Evolutionary conservation across 2,329 filamentous ascomycete genomes (phyloP), one percentile per base, ranked within the genome.

Genomic region (Penicillium sp.): DNA sequence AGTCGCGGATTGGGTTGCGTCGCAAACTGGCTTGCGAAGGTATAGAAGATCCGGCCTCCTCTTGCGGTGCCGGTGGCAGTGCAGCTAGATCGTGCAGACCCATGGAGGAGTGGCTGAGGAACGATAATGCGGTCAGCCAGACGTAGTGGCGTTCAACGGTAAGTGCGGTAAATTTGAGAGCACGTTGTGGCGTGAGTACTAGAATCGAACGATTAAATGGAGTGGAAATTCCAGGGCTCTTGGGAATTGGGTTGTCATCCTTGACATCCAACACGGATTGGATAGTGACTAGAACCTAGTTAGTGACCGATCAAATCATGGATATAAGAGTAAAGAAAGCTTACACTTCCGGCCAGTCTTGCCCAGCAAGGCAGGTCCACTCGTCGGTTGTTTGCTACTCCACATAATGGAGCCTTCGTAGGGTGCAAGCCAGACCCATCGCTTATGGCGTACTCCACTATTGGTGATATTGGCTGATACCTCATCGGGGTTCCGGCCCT

Each of bases 381-480:
- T 91, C 10, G 88, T 91, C 16, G 95, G 95, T 76, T 99, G 95
- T 80, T 96, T 97, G 81, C 90, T 96, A 75, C 93, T 97, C 95
- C 95, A 99, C 74, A 99, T 90, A 58, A 99, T 93, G 13, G 93
- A 89, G 61, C 93, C 84, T 76, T 99, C 95, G 70, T 99, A 98
- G 3, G 95, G 95, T 19, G 93, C 95, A 61, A 99, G 84, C 95
- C 95, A 99, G 2, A 99, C 95, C 95, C 95, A 99, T 73, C 95
- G 85, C 78, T 93, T 97, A 73, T 99, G 95, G 29, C 95, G 79
- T 5, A 83, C 89, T 63, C 86, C 86, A 65, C 83, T 86, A 62
- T 80, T 83, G 21, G 79, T 81, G 57, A 89, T 87, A 61, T 86
- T 87, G 74, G 90, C 87, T 61, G 82, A 88, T 61, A 90, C 86